phyloP scores from a whole-genome alignment of 2,329 filamentous ascomycete species.

The Colletotrichum phormii region DNA sequence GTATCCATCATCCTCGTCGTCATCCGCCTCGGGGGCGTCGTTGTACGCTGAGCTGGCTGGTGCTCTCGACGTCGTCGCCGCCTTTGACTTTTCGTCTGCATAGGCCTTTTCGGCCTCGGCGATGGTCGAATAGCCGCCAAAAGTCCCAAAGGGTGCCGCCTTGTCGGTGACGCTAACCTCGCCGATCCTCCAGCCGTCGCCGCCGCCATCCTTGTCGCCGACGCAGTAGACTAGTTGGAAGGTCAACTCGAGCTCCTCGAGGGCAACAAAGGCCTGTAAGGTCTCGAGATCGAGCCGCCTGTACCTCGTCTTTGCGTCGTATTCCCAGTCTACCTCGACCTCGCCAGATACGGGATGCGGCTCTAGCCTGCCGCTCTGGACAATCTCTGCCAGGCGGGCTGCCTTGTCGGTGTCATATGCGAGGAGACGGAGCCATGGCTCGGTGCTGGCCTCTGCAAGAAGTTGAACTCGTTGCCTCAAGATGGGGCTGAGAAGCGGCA shows the following conservation, averaged over 20 bases:
- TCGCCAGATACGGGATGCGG: slow-evolving; percentile 86
- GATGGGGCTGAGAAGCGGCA: slow-evolving; percentile 73
- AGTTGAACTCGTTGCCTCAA: slow-evolving; percentile 75
- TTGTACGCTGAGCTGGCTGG: slow-evolving; percentile 35
- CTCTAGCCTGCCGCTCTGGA: slow-evolving; percentile 73
- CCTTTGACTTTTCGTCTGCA: slow-evolving; percentile 46
- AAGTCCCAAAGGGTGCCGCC: slow-evolving; percentile 65
- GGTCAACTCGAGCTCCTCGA: slow-evolving; percentile 71
- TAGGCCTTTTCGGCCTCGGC: slow-evolving; percentile 71
- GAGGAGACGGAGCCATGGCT: slow-evolving; percentile 79
- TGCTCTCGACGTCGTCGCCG: slow-evolving; percentile 11
- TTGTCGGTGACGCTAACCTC: slow-evolving; percentile 74
- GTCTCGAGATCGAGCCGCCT: slow-evolving; percentile 81
- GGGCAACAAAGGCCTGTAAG: slow-evolving; percentile 73
- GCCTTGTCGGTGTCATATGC: slow-evolving; percentile 73
- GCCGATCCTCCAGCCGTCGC: slow-evolving; percentile 77
- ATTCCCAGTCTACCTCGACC: slow-evolving; percentile 78
- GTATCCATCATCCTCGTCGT: slow-evolving; percentile 81
- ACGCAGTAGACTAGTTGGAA: slow-evolving; percentile 78
- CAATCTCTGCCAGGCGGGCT: slow-evolving; percentile 69
- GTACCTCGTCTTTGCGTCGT: slow-evolving; percentile 72
- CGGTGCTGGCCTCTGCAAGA: slow-evolving; percentile 68
- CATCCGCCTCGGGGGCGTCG: slow-evolving; percentile 48
- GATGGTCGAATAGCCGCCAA: slow-evolving; percentile 63
- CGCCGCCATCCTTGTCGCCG: slow-evolving; percentile 69